Conservation (phyloP, 768 basidiomycete species). For the Tubosaeta sp. region DNA sequence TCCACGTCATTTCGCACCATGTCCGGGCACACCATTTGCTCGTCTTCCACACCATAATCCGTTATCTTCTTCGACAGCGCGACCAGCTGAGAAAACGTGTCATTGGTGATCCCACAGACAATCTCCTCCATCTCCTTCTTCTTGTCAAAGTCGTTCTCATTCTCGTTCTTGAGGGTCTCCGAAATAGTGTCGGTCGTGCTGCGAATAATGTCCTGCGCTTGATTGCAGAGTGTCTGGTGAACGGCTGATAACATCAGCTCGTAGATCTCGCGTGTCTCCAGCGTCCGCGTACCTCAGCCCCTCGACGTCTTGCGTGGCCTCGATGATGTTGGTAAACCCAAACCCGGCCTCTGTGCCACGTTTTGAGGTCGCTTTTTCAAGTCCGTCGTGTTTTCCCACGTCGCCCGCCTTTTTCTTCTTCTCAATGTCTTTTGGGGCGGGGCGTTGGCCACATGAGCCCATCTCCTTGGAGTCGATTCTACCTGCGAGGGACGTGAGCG, state of each 20-base stretch:
- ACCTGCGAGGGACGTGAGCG: constrained; percentile 88
- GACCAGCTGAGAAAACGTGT: constrained; percentile 79
- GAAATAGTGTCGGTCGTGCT: constrained; percentile 92
- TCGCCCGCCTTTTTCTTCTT: constrained; percentile 85
- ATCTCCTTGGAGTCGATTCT: constrained; percentile 87
- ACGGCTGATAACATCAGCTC: constrained; percentile 84
- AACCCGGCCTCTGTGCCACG: constrained; percentile 62
- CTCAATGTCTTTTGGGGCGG: constrained; percentile 83
- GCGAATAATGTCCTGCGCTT: constrained; percentile 92
- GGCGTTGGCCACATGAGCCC: constrained; percentile 87
- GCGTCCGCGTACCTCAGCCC: constrained; percentile 87
- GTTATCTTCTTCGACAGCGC: constrained; percentile 91
- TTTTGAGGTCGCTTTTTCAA: constrained; percentile 55
- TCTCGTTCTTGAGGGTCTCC: constrained; percentile 84
- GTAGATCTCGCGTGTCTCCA: constrained; percentile 93
- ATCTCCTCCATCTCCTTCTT: constrained; percentile 86
- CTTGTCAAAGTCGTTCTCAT: constrained; percentile 94
- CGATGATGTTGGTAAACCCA: constrained; percentile 88
- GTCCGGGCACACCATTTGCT: constrained; percentile 71
- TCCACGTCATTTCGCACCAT: constrained; percentile 78
- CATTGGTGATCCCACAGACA: constrained; percentile 61
- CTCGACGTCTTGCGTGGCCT: constrained; percentile 90
- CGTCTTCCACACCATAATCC: constrained; percentile 89
- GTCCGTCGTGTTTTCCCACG: constrained; percentile 42
- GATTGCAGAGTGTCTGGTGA: constrained; percentile 83